A percentile compares a stretch with the other conserved stretches of the same genome.
Conservation (phyloP, 2,329 filamentous ascomycete species). For the Fusarium compactum region DNA sequence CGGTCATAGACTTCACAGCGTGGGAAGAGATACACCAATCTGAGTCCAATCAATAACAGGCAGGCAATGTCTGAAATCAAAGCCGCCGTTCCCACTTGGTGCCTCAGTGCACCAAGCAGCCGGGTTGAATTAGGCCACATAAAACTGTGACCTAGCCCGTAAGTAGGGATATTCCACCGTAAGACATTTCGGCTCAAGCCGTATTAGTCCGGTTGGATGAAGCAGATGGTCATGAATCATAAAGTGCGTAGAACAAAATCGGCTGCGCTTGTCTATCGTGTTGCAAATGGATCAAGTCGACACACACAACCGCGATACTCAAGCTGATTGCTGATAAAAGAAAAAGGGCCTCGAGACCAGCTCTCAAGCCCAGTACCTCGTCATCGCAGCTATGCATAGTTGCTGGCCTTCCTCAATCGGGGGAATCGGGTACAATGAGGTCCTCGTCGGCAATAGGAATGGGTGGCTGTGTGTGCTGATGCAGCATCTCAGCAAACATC, state of each 20-base stretch:
- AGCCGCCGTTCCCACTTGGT: neutral
- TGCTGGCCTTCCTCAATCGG: conserved; percentile 46
- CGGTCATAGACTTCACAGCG: neutral
- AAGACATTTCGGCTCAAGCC: neutral
- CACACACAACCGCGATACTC: neutral
- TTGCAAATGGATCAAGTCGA: neutral
- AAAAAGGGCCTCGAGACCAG: conserved; percentile 30
- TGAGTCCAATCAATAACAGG: neutral
- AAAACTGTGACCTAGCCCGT: neutral
- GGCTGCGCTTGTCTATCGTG: neutral
- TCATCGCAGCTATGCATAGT: neutral
- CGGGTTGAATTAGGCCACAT: neutral
- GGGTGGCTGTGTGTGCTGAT: conserved; percentile 48
- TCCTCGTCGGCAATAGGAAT: conserved; percentile 50
- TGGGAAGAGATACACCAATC: conserved; percentile 3
- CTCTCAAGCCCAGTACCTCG: conserved; percentile 21
- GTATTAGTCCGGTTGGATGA: neutral
- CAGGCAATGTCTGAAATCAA: neutral
- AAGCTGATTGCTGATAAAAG: conserved; percentile 11
- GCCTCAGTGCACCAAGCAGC: neutral
- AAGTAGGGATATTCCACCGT: neutral
- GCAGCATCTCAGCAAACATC: conserved; percentile 55
- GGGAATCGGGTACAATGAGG: conserved; percentile 50
- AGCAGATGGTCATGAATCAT: conserved; percentile 19
- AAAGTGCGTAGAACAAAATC: neutral